Evolutionary conservation across 305 asterid species (phyloP).

Genomic region (Rubia peregrina): DNA sequence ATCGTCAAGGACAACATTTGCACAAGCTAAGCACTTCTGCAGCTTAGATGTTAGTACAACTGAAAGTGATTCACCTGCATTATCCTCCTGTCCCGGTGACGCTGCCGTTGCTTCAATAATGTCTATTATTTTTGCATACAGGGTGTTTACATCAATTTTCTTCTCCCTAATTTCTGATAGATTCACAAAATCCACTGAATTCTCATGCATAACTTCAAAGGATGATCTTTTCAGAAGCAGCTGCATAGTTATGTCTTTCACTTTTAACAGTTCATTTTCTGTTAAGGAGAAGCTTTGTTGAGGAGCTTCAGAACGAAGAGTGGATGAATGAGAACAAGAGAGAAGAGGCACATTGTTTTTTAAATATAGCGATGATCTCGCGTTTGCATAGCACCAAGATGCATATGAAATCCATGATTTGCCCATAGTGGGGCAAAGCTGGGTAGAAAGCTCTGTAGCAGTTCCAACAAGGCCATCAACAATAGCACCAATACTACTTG

Average conservation of each 20-base stretch:
- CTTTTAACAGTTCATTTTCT: constrained; percentile 57
- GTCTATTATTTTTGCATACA: constrained; percentile 51
- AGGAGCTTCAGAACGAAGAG: constrained; percentile 60
- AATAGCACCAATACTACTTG: constrained; percentile 34
- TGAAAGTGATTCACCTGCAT: constrained; percentile 45
- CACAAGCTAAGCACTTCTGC: constrained; percentile 46
- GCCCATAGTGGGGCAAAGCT: constrained; percentile 87
- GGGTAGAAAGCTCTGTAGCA: constrained; percentile 65
- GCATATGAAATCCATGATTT: constrained; percentile 96
- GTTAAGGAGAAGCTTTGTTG: constrained; percentile 62
- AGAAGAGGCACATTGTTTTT: constrained; percentile 33
- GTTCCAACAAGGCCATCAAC: constrained; percentile 77
- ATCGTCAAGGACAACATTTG: constrained; percentile 37
- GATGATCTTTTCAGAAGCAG: constrained; percentile 37
- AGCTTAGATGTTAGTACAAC: constrained; percentile 60
- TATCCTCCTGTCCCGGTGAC: constrained; percentile 67
- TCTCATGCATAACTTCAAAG: constrained; percentile 37
- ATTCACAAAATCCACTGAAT: constrained; percentile 30
- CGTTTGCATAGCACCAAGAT: constrained; percentile 90
- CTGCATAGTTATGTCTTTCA: constrained; percentile 44
- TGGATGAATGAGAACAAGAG: constrained; percentile 59
- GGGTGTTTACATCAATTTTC: constrained; percentile 34
- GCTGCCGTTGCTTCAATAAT: constrained; percentile 73
- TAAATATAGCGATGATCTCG: constrained; percentile 50
- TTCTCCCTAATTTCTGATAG: constrained; percentile 25